These are phyloP conservation scores for Acorus gramineus DNA, from an alignment of 106 monocot species.

Conservation along the genomic window DNA sequence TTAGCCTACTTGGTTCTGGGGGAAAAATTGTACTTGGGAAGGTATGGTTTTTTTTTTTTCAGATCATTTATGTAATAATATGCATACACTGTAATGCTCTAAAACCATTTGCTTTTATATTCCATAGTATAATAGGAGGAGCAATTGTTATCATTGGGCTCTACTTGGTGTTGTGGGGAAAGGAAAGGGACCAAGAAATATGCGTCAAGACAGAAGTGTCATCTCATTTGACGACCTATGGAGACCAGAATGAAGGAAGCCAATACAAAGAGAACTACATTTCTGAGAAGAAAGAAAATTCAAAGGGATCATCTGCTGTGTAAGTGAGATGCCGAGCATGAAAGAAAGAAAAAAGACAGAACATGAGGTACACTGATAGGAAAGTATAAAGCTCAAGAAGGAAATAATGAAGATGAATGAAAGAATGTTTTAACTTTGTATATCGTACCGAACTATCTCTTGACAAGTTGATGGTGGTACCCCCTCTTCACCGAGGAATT, in stretches of 20 bases:
- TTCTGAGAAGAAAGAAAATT: not conserved
- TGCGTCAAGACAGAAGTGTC: slow-evolving; percentile 4
- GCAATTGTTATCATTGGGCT: slow-evolving; percentile 53
- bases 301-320: slow-evolving; percentile 3
- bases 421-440: too few species aligned
- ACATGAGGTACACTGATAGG: too few species aligned
- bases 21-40: slow-evolving; percentile 65
- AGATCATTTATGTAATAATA: not conserved
- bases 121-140: slow-evolving; percentile 73
- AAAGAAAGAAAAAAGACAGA: too few species aligned
- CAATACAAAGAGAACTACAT: slow-evolving; percentile 4
- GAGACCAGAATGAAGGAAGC: slow-evolving; percentile 9
- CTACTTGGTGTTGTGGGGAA: slow-evolving; percentile 75
- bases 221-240: slow-evolving; percentile 2
- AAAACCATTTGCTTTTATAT: not conserved
- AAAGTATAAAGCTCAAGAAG: too few species aligned
- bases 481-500: too few species aligned
- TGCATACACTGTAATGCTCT: not conserved
- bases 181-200: slow-evolving; percentile 48
- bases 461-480: too few species aligned
- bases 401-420: too few species aligned
- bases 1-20: slow-evolving; percentile 69
- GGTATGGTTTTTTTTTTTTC: slow-evolving; percentile 22
- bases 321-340: not conserved
- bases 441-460: too few species aligned